phyloP scores from a whole-genome alignment of 805 yeast species.

The Lipomyces oligophaga region DNA sequence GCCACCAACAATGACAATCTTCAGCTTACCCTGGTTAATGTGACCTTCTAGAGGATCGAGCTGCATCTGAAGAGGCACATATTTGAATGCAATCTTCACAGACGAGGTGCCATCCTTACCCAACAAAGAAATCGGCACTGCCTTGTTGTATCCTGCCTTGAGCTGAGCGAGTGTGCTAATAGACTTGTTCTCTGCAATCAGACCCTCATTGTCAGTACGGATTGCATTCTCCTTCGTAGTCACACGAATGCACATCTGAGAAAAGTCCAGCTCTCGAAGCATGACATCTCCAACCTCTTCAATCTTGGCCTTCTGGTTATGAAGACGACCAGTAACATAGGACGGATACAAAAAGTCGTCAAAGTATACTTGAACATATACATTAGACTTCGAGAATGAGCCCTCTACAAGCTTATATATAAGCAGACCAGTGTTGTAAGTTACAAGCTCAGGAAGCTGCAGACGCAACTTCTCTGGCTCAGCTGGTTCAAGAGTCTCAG shows the following conservation, averaged over 20 bases:
- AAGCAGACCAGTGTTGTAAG: conserved; percentile 60
- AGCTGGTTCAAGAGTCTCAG: conserved; percentile 33
- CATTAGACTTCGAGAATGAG: conserved; percentile 50
- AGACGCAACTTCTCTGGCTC: conserved; percentile 48
- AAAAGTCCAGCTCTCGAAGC: conserved; percentile 73
- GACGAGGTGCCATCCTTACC: conserved; percentile 43
- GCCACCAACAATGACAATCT: conserved; percentile 60
- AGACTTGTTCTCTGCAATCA: conserved; percentile 58
- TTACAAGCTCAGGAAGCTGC: conserved; percentile 42
- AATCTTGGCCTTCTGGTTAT: conserved; percentile 36
- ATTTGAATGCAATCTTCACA: conserved; percentile 50
- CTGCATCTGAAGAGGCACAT: conserved; percentile 66
- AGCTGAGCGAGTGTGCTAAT: conserved; percentile 66
- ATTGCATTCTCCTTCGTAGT: conserved; percentile 47
- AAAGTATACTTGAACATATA: conserved; percentile 68
- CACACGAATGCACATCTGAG: conserved; percentile 59
- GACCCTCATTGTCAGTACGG: conserved; percentile 53
- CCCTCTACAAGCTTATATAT: conserved; percentile 64
- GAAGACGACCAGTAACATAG: conserved; percentile 52
- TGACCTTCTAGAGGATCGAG: conserved; percentile 74
- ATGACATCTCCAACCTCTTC: conserved; percentile 68
- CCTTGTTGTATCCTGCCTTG: conserved; percentile 59
- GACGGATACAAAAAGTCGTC: conserved; percentile 71
- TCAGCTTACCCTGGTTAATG: conserved; percentile 68
- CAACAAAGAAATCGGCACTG: conserved; percentile 52